Evolutionary conservation across 495 filamentous ascomycete genomes (phyloP), one percentile per base, ranked within the genome.

Genomic region (Penicillium verhagenii): DNA sequence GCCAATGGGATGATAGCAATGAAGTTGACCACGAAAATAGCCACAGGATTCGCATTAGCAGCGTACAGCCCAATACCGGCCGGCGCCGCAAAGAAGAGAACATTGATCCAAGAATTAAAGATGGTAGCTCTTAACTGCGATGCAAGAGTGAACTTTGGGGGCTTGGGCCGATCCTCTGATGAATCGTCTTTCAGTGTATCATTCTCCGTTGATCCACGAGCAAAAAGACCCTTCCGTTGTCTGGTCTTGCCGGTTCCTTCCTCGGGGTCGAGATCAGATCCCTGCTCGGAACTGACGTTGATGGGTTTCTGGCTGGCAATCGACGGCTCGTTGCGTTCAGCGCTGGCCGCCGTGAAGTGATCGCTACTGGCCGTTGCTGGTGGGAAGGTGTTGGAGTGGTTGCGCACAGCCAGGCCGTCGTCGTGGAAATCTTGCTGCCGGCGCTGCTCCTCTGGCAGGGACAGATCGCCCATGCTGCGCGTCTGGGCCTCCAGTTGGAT

Each of bases 1-100:
- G 79, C 79, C 33, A 82, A 69, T 5, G 79, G 79, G 45, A 96
- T 80, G 56, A 96, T 96, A 33, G 91, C 91, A 56, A 94, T 82
- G 64, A 96, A 96, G 72, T 96, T 96, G 60, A 94, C 79, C 23
- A 88, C 82, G 63, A 96, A 96, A n/a, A 92, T 79, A 13, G 72
- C 79, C 25, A 87, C 71, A 2, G 75, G 74, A 53, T 79, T 74
- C 23, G 83, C 72, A 19, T 77, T 49, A 24, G 83, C 75, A 64
- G 83, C 89, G 60, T 88, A 80, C 52, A 91, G 62, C 1, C 78
- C 86, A 65, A 95, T 78, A 58, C 92, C 92, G 11, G 82, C 81
- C 6, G 92, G 92, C 8, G 86, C 90, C 37, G 86, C 84, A 14
- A 96, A 29, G n/a, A 96, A 63, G 13, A 96, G 70, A 11, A 96